Conservation (phyloP, 139 green algal genomes). For the Coelastrella sp. region DNA sequence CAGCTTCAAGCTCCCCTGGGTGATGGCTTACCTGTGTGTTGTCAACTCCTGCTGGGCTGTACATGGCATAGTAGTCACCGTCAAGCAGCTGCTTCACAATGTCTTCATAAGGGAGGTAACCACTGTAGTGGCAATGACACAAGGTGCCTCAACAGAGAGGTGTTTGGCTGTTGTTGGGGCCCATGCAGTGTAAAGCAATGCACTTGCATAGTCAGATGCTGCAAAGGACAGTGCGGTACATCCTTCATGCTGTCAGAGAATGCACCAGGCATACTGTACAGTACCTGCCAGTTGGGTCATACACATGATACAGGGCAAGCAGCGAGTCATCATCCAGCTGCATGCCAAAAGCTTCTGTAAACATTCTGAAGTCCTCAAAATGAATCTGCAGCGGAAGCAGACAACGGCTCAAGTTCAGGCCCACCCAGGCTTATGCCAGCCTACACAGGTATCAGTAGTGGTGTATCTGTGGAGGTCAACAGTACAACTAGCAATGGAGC, state of each 20-base stretch:
- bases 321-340: conserved; percentile 89
- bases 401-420: no score
- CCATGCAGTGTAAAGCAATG: neutral
- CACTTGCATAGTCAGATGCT: neutral
- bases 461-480: no score
- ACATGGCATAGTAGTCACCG: conserved; percentile 73
- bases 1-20: no score
- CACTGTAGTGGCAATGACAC: conserved; percentile 47
- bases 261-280: neutral
- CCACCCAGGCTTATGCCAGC: no score
- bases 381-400: conserved; percentile 60
- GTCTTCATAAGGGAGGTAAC: conserved; percentile 72
- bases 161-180: neutral
- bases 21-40: conserved; percentile 55
- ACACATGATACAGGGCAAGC: conserved; percentile 78
- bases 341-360: conserved; percentile 87
- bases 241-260: neutral
- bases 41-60: conserved; percentile 59
- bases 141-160: neutral
- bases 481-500: no score
- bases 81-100: conserved; percentile 69
- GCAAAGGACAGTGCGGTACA: no score
- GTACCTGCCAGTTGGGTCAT: conserved; percentile 52
- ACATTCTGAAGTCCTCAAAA: conserved; percentile 84
- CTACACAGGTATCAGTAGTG: no score